A percentile compares a stretch with the other conserved stretches of the same genome.
phyloP scores from a whole-genome alignment of 1,284 basidiomycete genomes.

The Mycena sp. region DNA sequence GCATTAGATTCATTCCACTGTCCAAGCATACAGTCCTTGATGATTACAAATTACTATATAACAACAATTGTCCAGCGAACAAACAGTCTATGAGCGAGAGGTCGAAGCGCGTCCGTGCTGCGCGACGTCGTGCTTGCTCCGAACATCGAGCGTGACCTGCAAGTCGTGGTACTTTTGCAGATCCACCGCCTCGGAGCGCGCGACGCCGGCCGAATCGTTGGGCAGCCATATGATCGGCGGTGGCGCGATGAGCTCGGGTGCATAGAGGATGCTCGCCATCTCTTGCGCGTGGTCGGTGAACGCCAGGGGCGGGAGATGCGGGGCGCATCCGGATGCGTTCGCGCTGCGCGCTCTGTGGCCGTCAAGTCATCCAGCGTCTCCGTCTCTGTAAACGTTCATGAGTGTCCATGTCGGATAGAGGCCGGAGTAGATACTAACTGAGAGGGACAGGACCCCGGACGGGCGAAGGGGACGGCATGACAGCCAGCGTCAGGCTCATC shows the following conservation, averaged over 20 bases:
- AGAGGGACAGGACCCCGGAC: slow-evolving; percentile 70
- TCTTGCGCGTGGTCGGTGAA: slow-evolving; percentile 80
- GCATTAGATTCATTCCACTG: background rate
- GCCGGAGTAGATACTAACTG: slow-evolving; percentile 52
- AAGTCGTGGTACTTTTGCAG: slow-evolving; percentile 76
- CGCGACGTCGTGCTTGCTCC: slow-evolving; percentile 57
- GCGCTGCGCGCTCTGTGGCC: slow-evolving; percentile 79
- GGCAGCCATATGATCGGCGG: slow-evolving; percentile 84
- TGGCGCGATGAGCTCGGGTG: slow-evolving; percentile 80
- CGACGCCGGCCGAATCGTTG: slow-evolving; percentile 76
- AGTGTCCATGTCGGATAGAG: slow-evolving; percentile 5
- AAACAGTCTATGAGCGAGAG: background rate
- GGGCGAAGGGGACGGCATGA: slow-evolving; percentile 68
- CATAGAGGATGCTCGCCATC: slow-evolving; percentile 80
- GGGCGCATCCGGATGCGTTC: slow-evolving; percentile 83
- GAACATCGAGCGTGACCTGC: slow-evolving; percentile 70
- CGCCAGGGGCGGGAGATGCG: slow-evolving; percentile 72
- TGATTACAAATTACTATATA: slow-evolving; percentile 8
- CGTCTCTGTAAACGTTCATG: slow-evolving; percentile 55
- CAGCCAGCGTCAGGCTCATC: slow-evolving; percentile 80
- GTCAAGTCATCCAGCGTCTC: slow-evolving; percentile 82
- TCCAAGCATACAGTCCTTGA: background rate
- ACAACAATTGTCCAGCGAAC: background rate
- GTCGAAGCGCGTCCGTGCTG: background rate
- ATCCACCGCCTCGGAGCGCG: slow-evolving; percentile 74